Evolutionary conservation across 768 basidiomycete species (phyloP).

Genomic region (Leccinellum rugosiceps): DNA sequence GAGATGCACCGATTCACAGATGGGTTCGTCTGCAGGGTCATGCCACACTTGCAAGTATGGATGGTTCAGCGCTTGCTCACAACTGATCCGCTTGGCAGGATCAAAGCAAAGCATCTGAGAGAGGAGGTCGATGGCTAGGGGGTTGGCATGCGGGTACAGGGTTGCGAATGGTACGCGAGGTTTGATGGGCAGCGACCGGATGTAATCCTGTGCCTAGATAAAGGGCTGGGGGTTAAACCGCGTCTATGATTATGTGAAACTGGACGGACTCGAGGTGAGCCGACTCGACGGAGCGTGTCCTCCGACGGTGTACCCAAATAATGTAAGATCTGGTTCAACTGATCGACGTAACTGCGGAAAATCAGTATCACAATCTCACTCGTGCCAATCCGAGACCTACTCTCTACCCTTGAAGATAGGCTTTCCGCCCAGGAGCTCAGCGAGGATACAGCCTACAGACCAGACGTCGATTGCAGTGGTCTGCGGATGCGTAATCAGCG

Average conservation of each 20-base stretch:
- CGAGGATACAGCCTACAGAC: conserved; percentile 95
- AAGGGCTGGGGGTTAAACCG: conserved; percentile 3
- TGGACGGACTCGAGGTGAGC: conserved; percentile 78
- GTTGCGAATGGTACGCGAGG: conserved; percentile 90
- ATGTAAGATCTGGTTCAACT: conserved; percentile 96
- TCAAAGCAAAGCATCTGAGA: conserved; percentile 93
- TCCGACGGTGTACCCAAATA: conserved; percentile 98
- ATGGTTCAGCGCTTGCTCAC: conserved; percentile 92
- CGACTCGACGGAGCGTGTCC: conserved; percentile 92
- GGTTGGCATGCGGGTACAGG: conserved; percentile 92
- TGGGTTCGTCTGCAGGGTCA: conserved; percentile 91
- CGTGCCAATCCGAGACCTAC: conserved; percentile 43
- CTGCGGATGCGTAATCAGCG: conserved; percentile 37
- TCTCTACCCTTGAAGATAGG: conserved; percentile 98
- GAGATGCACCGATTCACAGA: conserved; percentile 66
- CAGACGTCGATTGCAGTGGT: conserved; percentile 93
- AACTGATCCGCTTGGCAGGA: conserved; percentile 93
- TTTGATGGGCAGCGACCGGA: conserved; percentile 95
- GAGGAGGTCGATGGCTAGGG: conserved; percentile 89
- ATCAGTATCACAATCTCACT: not conserved
- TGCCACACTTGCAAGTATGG: conserved; percentile 98
- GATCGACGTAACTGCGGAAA: conserved; percentile 83
- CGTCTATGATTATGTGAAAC: not conserved
- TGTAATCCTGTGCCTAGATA: conserved; percentile 90
- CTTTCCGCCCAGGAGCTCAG: conserved; percentile 89